Evolutionary conservation across 257 asterid genomes (phyloP).

Genomic region (Salvia hispanica): DNA sequence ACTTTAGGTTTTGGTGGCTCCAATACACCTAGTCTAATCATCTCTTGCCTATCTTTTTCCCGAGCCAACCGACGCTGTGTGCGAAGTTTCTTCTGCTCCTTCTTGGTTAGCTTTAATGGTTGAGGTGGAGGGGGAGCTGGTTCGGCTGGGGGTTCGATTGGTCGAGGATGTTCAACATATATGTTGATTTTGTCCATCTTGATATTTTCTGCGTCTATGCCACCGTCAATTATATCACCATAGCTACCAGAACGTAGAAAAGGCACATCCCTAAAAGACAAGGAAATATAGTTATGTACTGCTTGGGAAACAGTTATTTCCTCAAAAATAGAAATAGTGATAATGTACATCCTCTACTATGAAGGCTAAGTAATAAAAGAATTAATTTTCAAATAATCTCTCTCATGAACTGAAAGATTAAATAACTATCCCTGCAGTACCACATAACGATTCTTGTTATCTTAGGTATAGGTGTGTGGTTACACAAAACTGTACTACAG

Average conservation of each 20-base stretch:
- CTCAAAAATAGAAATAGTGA: background rate
- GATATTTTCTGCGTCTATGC: conserved; percentile 45
- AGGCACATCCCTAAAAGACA: conserved; percentile 69
- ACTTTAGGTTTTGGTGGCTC: conserved; percentile 93
- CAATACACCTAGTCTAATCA: conserved; percentile 82
- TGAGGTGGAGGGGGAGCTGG: conserved; percentile 95
- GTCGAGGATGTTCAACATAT: conserved; percentile 86
- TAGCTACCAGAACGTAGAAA: conserved; percentile 61
- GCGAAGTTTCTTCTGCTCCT: conserved; percentile 94
- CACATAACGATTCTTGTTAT: background rate
- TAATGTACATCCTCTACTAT: background rate
- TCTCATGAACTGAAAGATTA: background rate
- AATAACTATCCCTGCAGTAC: background rate
- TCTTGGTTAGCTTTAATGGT: conserved; percentile 85
- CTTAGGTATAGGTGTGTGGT: no score
- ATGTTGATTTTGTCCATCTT: conserved; percentile 78
- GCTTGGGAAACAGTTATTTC: background rate
- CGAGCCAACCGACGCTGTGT: conserved; percentile 79
- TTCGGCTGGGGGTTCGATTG: conserved; percentile 92
- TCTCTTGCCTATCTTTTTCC: conserved; percentile 93
- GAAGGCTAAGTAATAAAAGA: conserved; percentile 2
- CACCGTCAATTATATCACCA: conserved; percentile 50
- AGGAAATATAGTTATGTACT: background rate
- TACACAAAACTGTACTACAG: no score
- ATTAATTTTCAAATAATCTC: background rate